Evolutionary conservation across 176 grass and related monocot genomes (phyloP), one percentile per base, ranked within the genome.

Genomic region (Lolium rigidum): DNA sequence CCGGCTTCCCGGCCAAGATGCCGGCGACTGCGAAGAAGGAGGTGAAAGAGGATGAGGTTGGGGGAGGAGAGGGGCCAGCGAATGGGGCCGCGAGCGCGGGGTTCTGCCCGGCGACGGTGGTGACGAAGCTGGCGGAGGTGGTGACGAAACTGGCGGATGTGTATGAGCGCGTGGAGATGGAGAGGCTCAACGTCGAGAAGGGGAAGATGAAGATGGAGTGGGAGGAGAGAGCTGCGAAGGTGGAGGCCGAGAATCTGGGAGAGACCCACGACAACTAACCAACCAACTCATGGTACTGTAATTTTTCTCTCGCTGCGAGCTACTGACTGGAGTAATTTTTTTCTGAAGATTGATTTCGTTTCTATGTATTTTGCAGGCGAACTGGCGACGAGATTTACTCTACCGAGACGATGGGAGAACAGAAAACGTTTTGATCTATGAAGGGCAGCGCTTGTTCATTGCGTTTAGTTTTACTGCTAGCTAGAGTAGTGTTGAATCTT

Each of bases 81-180:
- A 17, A 37, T 41, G 66, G 35, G 1, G 35, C 3, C 4, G 51
- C 51, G 56, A 78, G 3, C 20, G 62, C 54, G 55, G 74, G 6
- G 31, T 35, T 24, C 44, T 82, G 47, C 25, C 13, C 74, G 56
- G 18, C 18, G 37, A 24, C 18, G 47, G 74, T 58, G 84, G 56
- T 79, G 80, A 48, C 22, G 79, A 79, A 79, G 73, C 84, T 90
- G 44, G 84, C 64, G 35, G 73, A 56, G 44, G 73, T 86, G 56
- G 73, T 80, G 68, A 26, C 18, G 84, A 83, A 85, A 48, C 84
- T 86, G 22, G 84, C 66, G 24, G 80, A 74, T 44, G 56, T 80
- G 67, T 83, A 83, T 57, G 37, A 78, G 84, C 57, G 48, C 4
- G 57, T 90, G 46, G 75, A 67, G 74, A n/a, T 83, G 80, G 57